phyloP scores from a whole-genome alignment of 306 rosid species.

The Canavalia gladiata region DNA sequence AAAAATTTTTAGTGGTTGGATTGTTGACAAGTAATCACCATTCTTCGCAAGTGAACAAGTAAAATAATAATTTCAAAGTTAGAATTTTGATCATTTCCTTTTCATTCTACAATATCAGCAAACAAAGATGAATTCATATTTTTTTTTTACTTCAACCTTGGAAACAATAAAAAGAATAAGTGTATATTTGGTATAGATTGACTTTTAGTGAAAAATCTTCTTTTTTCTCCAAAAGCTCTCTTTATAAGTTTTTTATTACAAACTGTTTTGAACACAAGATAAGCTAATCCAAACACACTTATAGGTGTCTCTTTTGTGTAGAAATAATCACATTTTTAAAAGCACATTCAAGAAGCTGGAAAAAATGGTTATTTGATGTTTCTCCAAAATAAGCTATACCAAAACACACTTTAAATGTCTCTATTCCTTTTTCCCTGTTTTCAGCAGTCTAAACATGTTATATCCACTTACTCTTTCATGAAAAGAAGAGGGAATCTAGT shows the following conservation, averaged over 20 bases:
- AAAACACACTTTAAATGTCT: background rate
- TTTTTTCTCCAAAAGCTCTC: background rate
- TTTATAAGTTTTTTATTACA: background rate
- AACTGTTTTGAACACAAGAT: background rate
- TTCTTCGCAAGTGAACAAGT: background rate
- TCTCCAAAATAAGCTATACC: background rate
- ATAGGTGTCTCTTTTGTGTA: background rate
- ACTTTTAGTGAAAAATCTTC: background rate
- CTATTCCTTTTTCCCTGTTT: background rate
- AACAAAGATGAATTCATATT: background rate
- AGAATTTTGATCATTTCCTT: constrained; percentile 8
- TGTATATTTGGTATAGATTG: background rate
- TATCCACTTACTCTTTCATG: background rate
- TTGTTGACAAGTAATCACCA: background rate
- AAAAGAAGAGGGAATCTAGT: background rate
- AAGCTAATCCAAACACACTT: background rate
- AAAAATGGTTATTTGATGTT: background rate
- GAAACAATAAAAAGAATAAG: background rate
- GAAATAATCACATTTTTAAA: background rate
- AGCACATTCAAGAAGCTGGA: background rate
- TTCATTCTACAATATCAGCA: background rate
- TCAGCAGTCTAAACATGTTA: background rate
- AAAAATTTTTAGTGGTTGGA: background rate
- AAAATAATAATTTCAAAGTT: background rate
- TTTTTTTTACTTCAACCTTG: background rate